Percentiles rank a stretch among this genome's conserved stretches.
Evolutionary conservation across 2,329 filamentous ascomycete genomes (phyloP).

Genomic region (Pseudogymnoascus sp.): DNA sequence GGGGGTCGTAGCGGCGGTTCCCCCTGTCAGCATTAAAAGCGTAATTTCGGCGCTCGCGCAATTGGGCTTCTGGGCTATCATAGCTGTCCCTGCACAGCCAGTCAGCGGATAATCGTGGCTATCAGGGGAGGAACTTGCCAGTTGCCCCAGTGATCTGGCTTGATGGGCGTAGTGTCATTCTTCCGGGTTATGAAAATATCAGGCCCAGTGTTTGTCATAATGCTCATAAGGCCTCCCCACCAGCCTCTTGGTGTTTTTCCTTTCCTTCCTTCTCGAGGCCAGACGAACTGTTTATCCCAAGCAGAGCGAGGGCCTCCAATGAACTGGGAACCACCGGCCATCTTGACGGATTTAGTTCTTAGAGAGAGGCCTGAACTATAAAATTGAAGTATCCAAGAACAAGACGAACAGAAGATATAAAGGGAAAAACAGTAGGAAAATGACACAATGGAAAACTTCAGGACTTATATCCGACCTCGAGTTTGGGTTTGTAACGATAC

Average conservation of each 20-base stretch:
- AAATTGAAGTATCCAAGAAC: background rate
- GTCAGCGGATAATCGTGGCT: background rate
- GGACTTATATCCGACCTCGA: slow-evolving; percentile 1
- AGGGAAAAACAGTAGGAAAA: background rate
- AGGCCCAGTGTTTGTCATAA: slow-evolving; percentile 32
- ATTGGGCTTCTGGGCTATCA: slow-evolving; percentile 13
- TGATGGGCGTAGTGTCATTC: slow-evolving; percentile 16
- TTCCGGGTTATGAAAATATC: slow-evolving; percentile 31
- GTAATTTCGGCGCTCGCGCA: background rate
- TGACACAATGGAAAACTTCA: background rate
- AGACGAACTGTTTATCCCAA: slow-evolving; percentile 9
- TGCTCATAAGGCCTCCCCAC: slow-evolving; percentile 21
- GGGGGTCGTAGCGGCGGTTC: slow-evolving; percentile 22
- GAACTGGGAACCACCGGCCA: slow-evolving; percentile 22
- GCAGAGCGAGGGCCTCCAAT: background rate
- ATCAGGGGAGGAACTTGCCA: slow-evolving; percentile 17
- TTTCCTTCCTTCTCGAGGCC: slow-evolving; percentile 5
- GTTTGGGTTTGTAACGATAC: background rate
- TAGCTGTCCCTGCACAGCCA: slow-evolving; percentile 23
- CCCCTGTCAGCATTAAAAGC: slow-evolving; percentile 14
- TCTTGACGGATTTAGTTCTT: slow-evolving; percentile 18
- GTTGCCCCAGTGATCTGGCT: slow-evolving; percentile 24
- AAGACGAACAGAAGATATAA: background rate
- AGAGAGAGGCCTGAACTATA: background rate
- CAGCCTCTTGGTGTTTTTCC: slow-evolving; percentile 16